Base-by-base conservation (phyloP, 2,329 filamentous ascomycete species). In the Epichloe baconii region DNA sequence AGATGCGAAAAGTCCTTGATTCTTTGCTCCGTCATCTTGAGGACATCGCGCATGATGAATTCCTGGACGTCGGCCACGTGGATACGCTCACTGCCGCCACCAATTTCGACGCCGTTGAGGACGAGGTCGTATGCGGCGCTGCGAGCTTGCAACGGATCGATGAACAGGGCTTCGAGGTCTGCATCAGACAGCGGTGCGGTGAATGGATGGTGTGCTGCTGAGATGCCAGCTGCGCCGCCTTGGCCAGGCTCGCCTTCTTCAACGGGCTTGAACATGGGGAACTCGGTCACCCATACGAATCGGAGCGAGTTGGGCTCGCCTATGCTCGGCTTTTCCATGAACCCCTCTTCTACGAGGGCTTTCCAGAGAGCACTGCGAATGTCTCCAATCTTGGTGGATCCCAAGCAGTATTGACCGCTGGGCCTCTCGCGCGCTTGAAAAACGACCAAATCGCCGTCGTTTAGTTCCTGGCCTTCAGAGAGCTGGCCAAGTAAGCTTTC, bases 71-170 rank as follows among this genome's bases (percentile, higher is more conserved):
- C 74, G 0, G 88, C 83, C 43, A 85, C 77, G 68, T 98, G 93
- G 52, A 97, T 96, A 76, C 93, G 87, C 14, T 88, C 80, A 65
- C 87, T 95, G 36, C 93, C 94, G 11, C 93, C 93, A 26, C 93
- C 93, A 2, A 98, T 78, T 67, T 98, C 93, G 5, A 95, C 81
- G 4, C 93, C 93, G 64, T 98, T 98, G 59, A 97, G 79, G 0
- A 98, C 91, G 14, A 98, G 80, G 60, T 98, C 93, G 68, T 96
- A 98, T 64, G 95, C 90, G 60, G 95, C 91, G 3, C 86, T 94
- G 58, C 77, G 79, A 1, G 81, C 88, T 45, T 75, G 68, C 1
- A 88, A 73, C 0, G 93, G 91, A 41, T 89, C 75, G 0, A 75
- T 82, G 38, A 82, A 73, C 1, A 97, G 78, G 0, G 88, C 68